These are phyloP conservation scores for Globisporangium takayamanum DNA, from an alignment of 352 stramenopile species.

Conservation along the genomic window DNA sequence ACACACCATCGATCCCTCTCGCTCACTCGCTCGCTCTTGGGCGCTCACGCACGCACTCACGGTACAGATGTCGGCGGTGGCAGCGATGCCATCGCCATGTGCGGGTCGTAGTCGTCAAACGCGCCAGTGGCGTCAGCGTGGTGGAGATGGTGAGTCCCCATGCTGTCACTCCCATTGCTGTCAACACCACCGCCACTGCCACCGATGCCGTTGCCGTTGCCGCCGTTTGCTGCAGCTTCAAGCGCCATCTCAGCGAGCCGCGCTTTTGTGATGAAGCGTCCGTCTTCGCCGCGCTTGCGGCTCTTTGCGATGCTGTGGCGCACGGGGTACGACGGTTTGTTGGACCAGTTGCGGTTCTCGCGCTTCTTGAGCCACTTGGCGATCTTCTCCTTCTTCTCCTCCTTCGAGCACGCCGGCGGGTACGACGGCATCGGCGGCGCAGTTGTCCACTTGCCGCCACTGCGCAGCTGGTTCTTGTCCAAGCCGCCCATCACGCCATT, in stretches of 20 bases:
- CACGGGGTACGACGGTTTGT: conserved; percentile 79
- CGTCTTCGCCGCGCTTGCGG: conserved; percentile 74
- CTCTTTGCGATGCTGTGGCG: conserved; percentile 82
- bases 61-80: conserved; percentile 5
- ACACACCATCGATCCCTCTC: background rate
- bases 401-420: conserved; percentile 63
- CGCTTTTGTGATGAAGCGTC: conserved; percentile 77
- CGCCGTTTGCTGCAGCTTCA: conserved; percentile 28
- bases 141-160: conserved; percentile 16
- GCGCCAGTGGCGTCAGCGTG: conserved; percentile 16
- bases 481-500: conserved; percentile 29
- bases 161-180: conserved; percentile 10
- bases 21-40: background rate
- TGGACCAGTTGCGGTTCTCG: conserved; percentile 80
- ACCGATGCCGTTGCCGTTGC: background rate
- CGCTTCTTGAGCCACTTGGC: conserved; percentile 80
- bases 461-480: conserved; percentile 38
- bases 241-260: conserved; percentile 64
- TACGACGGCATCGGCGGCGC: conserved; percentile 70
- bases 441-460: conserved; percentile 61
- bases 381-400: conserved; percentile 85
- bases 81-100: conserved; percentile 12
- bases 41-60: background rate
- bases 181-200: background rate
- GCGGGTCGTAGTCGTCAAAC: conserved; percentile 9